Percentiles rank a stretch among this genome's conserved stretches.
Conservation (phyloP, 2,329 filamentous ascomycete genomes). For the Alternaria sp. region DNA sequence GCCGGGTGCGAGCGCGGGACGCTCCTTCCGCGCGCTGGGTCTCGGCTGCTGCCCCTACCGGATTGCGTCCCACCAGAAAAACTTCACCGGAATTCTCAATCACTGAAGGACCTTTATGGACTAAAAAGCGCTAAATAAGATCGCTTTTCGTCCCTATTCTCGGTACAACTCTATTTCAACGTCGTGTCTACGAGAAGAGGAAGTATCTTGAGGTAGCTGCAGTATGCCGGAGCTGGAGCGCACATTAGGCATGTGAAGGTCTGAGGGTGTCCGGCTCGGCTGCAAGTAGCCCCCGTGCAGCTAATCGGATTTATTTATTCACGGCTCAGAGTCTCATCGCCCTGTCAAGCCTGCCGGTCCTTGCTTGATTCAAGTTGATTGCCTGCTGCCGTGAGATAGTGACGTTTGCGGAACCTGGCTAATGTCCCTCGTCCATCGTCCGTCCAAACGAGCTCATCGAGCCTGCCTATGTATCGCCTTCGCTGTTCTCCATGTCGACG, state of each 20-base stretch:
- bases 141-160: background rate
- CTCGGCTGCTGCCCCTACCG: background rate
- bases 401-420: background rate
- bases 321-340: background rate
- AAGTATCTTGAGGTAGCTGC: fast-evolving
- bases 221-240: background rate
- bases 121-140: background rate
- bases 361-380: background rate
- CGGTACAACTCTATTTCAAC: background rate
- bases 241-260: background rate
- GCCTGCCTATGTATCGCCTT: background rate
- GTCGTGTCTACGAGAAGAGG: background rate
- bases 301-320: background rate
- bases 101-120: background rate
- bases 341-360: background rate
- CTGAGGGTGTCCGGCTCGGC: background rate
- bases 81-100: background rate
- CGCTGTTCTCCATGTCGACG: background rate
- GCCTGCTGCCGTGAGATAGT: background rate
- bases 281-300: background rate
- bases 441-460: background rate
- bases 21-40: background rate
- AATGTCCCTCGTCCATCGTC: background rate
- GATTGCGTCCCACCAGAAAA: background rate
- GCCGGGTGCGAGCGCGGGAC: background rate